Percentiles rank a stretch among this genome's conserved stretches.
Evolutionary conservation across 805 yeast species (phyloP).

Genomic region (Lipomyces spencermartinsiae): DNA sequence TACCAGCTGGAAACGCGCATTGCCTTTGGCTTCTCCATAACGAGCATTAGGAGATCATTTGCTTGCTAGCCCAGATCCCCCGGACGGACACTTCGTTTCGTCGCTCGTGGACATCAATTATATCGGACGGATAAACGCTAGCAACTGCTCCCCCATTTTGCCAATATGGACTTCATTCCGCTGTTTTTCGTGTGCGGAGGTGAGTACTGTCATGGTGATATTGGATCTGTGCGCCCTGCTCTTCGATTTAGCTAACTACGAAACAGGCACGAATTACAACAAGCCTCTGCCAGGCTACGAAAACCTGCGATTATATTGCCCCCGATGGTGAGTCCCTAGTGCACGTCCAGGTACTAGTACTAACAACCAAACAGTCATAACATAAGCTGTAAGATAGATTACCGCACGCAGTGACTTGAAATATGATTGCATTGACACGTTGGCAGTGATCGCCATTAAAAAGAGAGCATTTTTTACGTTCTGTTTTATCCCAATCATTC

Average conservation of each 20-base stretch:
- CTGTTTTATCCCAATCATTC: constrained; percentile 45
- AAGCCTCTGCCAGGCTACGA: constrained; percentile 40
- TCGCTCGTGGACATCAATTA: neutral
- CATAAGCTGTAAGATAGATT: constrained; percentile 35
- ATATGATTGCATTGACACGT: neutral
- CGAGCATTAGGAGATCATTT: neutral
- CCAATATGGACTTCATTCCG: constrained; percentile 18
- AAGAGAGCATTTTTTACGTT: constrained; percentile 45
- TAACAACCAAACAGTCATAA: constrained; percentile 10
- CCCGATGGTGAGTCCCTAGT: constrained; percentile 38
- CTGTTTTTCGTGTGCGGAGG: constrained; percentile 39
- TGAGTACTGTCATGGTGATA: constrained; percentile 17
- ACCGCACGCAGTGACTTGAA: constrained; percentile 32
- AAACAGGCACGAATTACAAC: constrained; percentile 37
- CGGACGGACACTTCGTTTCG: neutral
- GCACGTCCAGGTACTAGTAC: neutral
- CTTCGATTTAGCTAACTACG: neutral
- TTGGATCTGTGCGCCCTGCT: neutral
- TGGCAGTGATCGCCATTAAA: constrained; percentile 33
- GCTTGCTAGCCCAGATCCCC: neutral
- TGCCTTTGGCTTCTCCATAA: neutral
- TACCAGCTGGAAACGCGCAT: neutral
- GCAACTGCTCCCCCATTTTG: neutral
- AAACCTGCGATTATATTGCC: constrained; percentile 42
- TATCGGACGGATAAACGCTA: too few species aligned